Evolutionary conservation across 2,329 filamentous ascomycete genomes (phyloP).

Genomic region (Albophoma yamanashiensis): DNA sequence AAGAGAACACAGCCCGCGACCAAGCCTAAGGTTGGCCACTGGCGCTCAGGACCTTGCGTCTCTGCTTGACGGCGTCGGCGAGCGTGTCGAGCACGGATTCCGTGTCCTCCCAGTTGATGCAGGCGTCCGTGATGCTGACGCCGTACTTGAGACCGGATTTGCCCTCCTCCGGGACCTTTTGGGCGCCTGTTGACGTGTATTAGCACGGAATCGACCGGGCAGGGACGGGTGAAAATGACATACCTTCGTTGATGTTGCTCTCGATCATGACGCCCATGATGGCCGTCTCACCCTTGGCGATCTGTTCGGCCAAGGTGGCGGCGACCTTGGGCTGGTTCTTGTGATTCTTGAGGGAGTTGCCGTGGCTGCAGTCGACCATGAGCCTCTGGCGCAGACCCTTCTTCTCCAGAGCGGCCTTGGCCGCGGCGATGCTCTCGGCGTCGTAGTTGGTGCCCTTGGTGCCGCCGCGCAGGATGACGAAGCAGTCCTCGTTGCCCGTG

Average conservation of each 20-base stretch:
- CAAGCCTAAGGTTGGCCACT: conserved; percentile 7
- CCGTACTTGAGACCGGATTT: conserved; percentile 81
- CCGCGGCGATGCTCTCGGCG: conserved; percentile 68
- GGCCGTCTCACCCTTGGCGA: conserved; percentile 68
- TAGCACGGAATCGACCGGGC: neutral
- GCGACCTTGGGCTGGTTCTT: conserved; percentile 96
- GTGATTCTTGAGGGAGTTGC: conserved; percentile 93
- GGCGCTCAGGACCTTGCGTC: conserved; percentile 15
- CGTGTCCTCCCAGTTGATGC: conserved; percentile 90
- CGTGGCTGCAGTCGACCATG: conserved; percentile 98
- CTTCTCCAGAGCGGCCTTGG: conserved; percentile 68
- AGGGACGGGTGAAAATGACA: conserved; percentile 10
- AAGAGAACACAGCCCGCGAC: neutral
- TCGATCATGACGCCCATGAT: conserved; percentile 99
- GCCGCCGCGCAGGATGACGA: conserved; percentile 87
- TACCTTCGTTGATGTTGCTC: conserved; percentile 90
- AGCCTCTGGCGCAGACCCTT: conserved; percentile 65
- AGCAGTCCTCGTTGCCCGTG: conserved; percentile 91
- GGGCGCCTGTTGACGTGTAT: conserved; percentile 45
- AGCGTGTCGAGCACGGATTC: conserved; percentile 66
- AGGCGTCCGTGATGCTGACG: conserved; percentile 94
- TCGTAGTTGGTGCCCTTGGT: conserved; percentile 94
- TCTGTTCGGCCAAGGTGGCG: conserved; percentile 69
- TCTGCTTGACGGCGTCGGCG: conserved; percentile 56
- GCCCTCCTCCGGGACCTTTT: conserved; percentile 85